Evolutionary conservation across 2,329 filamentous ascomycete genomes (phyloP).

Genomic region (Monosporascus sp.): DNA sequence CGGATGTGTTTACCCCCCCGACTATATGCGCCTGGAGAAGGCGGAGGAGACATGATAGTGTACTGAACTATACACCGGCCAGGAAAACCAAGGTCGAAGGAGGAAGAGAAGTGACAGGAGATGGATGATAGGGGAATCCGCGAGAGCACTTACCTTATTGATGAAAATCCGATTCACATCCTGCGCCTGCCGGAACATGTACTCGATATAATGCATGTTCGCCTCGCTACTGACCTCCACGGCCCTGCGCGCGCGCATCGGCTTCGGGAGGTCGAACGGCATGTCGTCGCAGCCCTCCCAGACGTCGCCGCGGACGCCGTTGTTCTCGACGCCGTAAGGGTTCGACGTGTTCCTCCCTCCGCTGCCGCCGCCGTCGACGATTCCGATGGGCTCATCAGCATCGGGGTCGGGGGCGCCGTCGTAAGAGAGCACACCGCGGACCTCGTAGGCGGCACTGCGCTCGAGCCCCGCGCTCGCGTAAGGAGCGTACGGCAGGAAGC

Average conservation of each 20-base stretch:
- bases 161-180: conserved; percentile 32
- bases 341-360: conserved; percentile 22
- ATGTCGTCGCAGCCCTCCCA: conserved; percentile 32
- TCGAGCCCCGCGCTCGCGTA: conserved; percentile 25
- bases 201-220: conserved; percentile 30
- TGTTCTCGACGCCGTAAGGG: conserved; percentile 26
- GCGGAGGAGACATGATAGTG: too few relatives aligned
- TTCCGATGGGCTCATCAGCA: conserved; percentile 5
- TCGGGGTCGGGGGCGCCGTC: conserved; percentile 9
- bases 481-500: conserved; percentile 30
- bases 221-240: conserved; percentile 20
- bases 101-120: background rate
- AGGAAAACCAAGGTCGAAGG: too few relatives aligned
- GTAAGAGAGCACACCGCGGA: conserved; percentile 27
- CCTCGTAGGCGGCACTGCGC: conserved; percentile 21
- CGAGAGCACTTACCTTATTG: conserved; percentile 23
- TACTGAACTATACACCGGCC: too few relatives aligned
- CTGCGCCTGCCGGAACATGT: conserved; percentile 30
- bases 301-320: conserved; percentile 20
- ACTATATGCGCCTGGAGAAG: too few relatives aligned
- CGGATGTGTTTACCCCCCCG: too few relatives aligned
- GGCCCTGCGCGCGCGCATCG: conserved; percentile 23
- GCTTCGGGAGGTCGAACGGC: conserved; percentile 29
- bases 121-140: background rate
- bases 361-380: conserved; percentile 4